A percentile compares a stretch with the other conserved stretches of the same genome.
Conservation (phyloP, 2,329 filamentous ascomycete species). For the Microascus cirrosus region DNA sequence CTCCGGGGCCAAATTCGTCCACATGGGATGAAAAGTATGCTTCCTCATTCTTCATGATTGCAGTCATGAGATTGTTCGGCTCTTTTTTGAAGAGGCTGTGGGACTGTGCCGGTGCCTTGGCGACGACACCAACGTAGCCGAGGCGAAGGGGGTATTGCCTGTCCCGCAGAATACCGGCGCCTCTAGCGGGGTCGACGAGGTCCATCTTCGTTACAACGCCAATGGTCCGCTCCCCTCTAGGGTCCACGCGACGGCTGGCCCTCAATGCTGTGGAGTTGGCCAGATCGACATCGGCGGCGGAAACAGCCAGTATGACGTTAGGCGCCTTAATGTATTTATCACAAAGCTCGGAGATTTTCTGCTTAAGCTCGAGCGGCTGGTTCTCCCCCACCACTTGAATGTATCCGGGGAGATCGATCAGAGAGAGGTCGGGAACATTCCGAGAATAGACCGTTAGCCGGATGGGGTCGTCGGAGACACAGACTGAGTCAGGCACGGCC, state of each 20-base stretch:
- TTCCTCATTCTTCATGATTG: slow-evolving; percentile 81
- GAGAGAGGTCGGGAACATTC: slow-evolving; percentile 84
- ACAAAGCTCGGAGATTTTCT: slow-evolving; percentile 90
- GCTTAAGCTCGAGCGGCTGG: slow-evolving; percentile 83
- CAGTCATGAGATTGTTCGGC: slow-evolving; percentile 63
- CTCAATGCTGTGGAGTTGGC: slow-evolving; percentile 90
- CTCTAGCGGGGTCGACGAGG: slow-evolving; percentile 74
- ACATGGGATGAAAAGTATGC: slow-evolving; percentile 79
- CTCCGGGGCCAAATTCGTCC: slow-evolving; percentile 62
- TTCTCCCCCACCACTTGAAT: slow-evolving; percentile 91
- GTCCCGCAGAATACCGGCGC: slow-evolving; percentile 68
- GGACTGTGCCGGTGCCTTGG: slow-evolving; percentile 55
- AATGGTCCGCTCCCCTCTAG: slow-evolving; percentile 88
- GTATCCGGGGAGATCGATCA: slow-evolving; percentile 94
- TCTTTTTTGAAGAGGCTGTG: slow-evolving; percentile 75
- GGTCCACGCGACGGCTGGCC: slow-evolving; percentile 84
- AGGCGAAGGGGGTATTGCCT: slow-evolving; percentile 90
- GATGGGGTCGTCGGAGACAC: slow-evolving; percentile 93
- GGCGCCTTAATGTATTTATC: slow-evolving; percentile 97
- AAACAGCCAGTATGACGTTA: slow-evolving; percentile 94
- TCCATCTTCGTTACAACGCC: slow-evolving; percentile 99
- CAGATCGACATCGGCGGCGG: slow-evolving; percentile 91
- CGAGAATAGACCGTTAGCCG: slow-evolving; percentile 92
- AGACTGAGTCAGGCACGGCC: slow-evolving; percentile 81
- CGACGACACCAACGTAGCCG: slow-evolving; percentile 92